Percentiles rank a stretch among this genome's conserved stretches.
These are phyloP conservation scores for Ophiocordyceps camponoti-floridani DNA, from an alignment of 2,329 filamentous ascomycete species.

Conservation along the genomic window DNA sequence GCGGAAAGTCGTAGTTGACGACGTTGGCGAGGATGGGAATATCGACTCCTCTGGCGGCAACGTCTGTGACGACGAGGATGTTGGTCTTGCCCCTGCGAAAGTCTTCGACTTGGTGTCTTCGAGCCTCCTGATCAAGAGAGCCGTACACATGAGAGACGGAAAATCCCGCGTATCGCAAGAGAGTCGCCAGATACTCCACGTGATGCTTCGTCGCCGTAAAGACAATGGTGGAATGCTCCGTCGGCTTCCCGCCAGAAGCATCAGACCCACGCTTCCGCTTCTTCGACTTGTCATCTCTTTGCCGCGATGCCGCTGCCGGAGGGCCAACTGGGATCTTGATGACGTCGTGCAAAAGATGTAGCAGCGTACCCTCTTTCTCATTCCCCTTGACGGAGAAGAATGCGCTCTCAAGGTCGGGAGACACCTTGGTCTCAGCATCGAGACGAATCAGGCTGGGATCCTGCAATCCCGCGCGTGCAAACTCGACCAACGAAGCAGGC, in stretches of 20 bases:
- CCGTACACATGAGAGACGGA: conserved; percentile 90
- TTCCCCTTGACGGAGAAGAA: conserved; percentile 87
- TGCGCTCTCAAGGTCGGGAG: conserved; percentile 83
- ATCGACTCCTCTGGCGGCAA: conserved; percentile 93
- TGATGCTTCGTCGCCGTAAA: conserved; percentile 95
- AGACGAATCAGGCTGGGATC: conserved; percentile 81
- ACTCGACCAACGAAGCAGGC: conserved; percentile 87
- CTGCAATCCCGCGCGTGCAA: conserved; percentile 80
- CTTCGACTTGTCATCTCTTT: conserved; percentile 32
- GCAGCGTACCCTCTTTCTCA: conserved; percentile 82
- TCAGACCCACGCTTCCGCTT: conserved; percentile 52
- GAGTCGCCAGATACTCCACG: conserved; percentile 73
- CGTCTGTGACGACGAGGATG: conserved; percentile 88
- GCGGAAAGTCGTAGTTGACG: conserved; percentile 96
- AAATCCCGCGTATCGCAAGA: conserved; percentile 72
- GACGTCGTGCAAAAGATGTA: conserved; percentile 78
- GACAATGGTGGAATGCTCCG: conserved; percentile 81
- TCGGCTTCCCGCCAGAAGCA: conserved; percentile 46
- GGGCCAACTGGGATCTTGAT: conserved; percentile 70
- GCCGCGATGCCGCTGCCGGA: conserved; percentile 33
- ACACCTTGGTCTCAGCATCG: conserved; percentile 90
- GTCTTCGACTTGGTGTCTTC: conserved; percentile 79
- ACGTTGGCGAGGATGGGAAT: conserved; percentile 92
- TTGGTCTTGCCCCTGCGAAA: conserved; percentile 75
- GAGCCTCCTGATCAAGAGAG: conserved; percentile 81